A percentile compares a stretch with the other conserved stretches of the same genome.
Conservation (phyloP, 768 basidiomycete genomes). For the Agaricus subrufescens region DNA sequence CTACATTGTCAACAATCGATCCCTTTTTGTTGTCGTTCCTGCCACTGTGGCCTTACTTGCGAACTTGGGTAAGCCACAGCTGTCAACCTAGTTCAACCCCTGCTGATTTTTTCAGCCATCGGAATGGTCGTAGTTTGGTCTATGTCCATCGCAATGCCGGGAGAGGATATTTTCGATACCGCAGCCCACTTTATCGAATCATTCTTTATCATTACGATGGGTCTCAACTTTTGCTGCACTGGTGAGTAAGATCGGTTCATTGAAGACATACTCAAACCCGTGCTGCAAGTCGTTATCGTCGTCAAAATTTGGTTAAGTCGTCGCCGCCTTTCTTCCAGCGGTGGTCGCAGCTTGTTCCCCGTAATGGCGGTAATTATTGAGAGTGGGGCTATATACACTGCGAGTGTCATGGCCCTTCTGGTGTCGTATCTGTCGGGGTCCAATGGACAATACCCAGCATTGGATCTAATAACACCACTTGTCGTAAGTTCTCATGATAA, state of each 20-base stretch:
- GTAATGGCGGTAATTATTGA: conserved; percentile 3
- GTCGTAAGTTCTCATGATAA: not conserved
- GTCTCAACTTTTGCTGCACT: conserved; percentile 5
- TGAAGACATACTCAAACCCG: no score
- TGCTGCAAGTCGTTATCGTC: not conserved
- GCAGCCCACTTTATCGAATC: not conserved
- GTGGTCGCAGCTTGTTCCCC: not conserved
- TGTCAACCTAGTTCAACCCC: no score
- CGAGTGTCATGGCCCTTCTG: not conserved
- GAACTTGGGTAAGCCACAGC: not conserved
- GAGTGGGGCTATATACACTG: conserved; percentile 5
- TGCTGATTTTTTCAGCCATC: not conserved
- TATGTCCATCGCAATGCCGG: not conserved
- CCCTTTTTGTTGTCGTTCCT: not conserved
- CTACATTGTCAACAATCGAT: not conserved
- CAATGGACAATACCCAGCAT: conserved; percentile 1
- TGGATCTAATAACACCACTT: conserved; percentile 5
- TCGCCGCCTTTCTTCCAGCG: not conserved
- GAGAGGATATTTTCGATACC: not conserved
- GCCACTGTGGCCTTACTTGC: not conserved
- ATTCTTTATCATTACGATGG: conserved; percentile 4
- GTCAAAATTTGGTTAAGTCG: not conserved
- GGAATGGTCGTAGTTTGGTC: conserved; percentile 2
- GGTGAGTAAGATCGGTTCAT: not conserved
- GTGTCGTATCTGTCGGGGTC: not conserved